These are phyloP conservation scores for Hypoxylon sp. DNA, from an alignment of 2,329 filamentous ascomycete species.

Conservation along the genomic window DNA sequence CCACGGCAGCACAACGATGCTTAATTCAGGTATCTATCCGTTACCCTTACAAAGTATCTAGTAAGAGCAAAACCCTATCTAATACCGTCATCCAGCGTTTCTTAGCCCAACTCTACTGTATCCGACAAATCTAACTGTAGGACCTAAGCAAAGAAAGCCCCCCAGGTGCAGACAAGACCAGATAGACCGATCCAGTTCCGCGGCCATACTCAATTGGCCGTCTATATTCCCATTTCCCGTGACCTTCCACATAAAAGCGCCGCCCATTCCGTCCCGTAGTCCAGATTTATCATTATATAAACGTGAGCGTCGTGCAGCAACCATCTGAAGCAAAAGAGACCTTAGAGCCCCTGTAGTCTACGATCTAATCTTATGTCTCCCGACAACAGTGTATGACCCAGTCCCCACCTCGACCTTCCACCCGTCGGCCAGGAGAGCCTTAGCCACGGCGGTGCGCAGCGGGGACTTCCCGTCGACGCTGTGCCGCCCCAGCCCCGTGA, in stretches of 20 bases:
- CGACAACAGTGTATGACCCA: slow-evolving; percentile 77
- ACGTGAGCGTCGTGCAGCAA: background rate
- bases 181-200: background rate
- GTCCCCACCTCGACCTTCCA: slow-evolving; percentile 83
- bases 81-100: background rate
- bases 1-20: too few species aligned
- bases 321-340: background rate
- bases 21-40: too few species aligned
- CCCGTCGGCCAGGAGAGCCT: slow-evolving; percentile 78
- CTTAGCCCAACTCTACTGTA: background rate
- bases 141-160: background rate
- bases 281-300: background rate
- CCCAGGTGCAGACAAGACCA: background rate
- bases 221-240: slow-evolving; percentile 14
- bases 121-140: background rate
- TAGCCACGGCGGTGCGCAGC: slow-evolving; percentile 82
- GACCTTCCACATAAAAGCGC: slow-evolving; percentile 31
- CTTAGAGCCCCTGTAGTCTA: background rate
- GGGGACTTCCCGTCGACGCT: slow-evolving; percentile 80
- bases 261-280: slow-evolving; percentile 18
- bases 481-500: slow-evolving; percentile 85
- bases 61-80: background rate
- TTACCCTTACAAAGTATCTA: background rate
- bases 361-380: slow-evolving; percentile 53
- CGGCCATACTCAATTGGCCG: slow-evolving; percentile 16